A percentile compares a stretch with the other conserved stretches of the same genome.
These are phyloP conservation scores for Fusarium sp. DNA, from an alignment of 2,329 filamentous ascomycete species.

Conservation along the genomic window DNA sequence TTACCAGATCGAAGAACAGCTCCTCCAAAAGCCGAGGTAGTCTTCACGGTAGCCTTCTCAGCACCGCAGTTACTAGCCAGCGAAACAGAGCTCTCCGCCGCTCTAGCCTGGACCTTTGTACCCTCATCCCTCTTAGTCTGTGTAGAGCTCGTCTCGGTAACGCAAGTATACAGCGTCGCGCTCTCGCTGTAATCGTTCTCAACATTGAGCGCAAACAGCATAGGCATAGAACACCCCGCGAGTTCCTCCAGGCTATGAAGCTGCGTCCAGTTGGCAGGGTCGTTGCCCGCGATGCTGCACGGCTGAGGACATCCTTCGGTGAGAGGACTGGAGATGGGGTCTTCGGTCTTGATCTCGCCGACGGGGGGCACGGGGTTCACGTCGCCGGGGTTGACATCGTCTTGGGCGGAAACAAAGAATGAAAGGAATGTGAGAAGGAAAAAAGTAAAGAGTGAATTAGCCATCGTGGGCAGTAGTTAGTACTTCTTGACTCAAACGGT, in stretches of 20 bases:
- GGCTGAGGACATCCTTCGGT: constrained; percentile 37
- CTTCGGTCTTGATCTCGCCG: constrained; percentile 36
- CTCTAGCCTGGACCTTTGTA: constrained; percentile 18
- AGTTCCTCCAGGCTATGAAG: constrained; percentile 37
- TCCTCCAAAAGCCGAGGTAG: constrained; percentile 5
- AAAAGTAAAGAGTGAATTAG: constrained; percentile 36
- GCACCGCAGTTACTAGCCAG: constrained; percentile 36
- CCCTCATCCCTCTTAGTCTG: constrained; percentile 15
- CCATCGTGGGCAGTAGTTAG: constrained; percentile 27
- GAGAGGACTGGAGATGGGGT: constrained; percentile 39
- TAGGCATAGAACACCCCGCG: constrained; percentile 17
- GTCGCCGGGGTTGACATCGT: constrained; percentile 27
- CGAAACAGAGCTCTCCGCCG: constrained; percentile 17
- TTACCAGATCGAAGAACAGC: constrained; percentile 16
- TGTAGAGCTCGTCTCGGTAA: not conserved
- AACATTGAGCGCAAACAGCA: constrained; percentile 38
- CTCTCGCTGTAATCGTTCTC: constrained; percentile 36
- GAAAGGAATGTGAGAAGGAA: constrained; percentile 30
- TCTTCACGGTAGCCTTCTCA: constrained; percentile 26
- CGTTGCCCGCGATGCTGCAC: constrained; percentile 28
- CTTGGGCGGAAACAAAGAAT: constrained; percentile 1
- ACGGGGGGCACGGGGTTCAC: constrained; percentile 33
- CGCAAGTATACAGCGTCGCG: constrained; percentile 38
- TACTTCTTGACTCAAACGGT: not conserved
- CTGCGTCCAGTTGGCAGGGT: constrained; percentile 40